phyloP scores from a whole-genome alignment of 225 moss, liverwort and hornwort species.

The Sphagnum contortum region DNA sequence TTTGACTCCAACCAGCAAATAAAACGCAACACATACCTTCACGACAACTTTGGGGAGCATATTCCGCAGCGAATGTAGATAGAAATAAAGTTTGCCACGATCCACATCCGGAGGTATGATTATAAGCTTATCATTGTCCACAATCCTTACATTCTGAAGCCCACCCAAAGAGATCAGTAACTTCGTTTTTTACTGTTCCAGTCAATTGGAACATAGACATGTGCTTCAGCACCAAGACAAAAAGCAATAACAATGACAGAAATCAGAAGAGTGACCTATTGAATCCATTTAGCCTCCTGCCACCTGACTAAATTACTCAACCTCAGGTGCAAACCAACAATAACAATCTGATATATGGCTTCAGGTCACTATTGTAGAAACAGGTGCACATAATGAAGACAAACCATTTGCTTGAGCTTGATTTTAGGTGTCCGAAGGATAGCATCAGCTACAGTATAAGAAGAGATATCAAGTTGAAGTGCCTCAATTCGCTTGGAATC shows the following conservation, averaged over 20 bases:
- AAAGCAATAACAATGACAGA: too few relatives aligned
- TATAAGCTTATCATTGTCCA: conserved; percentile 75
- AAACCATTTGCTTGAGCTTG: conserved; percentile 79
- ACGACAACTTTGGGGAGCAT: conserved; percentile 85
- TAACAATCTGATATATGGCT: too few relatives aligned
- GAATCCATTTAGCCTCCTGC: too few relatives aligned
- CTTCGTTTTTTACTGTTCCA: too few relatives aligned
- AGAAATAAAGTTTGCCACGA: conserved; percentile 83
- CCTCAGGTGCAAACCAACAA: too few relatives aligned
- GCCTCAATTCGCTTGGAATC: conserved; percentile 88
- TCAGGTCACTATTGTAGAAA: too few relatives aligned
- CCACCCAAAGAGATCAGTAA: not conserved
- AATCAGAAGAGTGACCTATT: too few relatives aligned
- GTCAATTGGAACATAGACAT: too few relatives aligned
- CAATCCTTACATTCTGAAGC: conserved; percentile 71
- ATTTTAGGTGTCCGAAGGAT: conserved; percentile 82
- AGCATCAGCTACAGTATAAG: conserved; percentile 85
- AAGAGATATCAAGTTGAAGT: conserved; percentile 82
- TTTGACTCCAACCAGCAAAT: too few relatives aligned
- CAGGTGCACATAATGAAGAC: not conserved
- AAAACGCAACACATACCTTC: conserved; percentile 34
- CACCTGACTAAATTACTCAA: too few relatives aligned
- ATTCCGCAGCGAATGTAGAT: conserved; percentile 73
- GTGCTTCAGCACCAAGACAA: too few relatives aligned
- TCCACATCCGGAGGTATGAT: conserved; percentile 81